A percentile compares a stretch with the other conserved stretches of the same genome.
Conservation (phyloP, 192 early-diverging fungal genomes). For the Coemansia sp. region DNA sequence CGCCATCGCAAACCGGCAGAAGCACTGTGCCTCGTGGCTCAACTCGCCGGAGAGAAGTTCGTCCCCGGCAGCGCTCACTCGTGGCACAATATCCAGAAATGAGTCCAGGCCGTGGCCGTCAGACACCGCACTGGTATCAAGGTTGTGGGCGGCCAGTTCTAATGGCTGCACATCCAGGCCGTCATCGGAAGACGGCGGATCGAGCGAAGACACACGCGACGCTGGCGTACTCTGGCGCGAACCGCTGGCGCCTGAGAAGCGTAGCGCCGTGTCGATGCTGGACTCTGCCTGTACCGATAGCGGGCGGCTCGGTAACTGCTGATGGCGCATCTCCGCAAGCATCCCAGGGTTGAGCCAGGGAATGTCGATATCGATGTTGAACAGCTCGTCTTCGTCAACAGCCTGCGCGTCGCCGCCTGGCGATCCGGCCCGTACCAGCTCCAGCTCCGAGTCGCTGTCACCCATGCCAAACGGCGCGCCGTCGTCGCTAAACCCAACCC, state of each 20-base stretch:
- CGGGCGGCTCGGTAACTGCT: constrained; percentile 1
- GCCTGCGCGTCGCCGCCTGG: neutral
- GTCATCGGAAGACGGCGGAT: constrained; percentile 31
- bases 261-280: constrained; percentile 5
- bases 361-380: constrained; percentile 30
- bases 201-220: constrained; percentile 24
- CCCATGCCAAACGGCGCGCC: neutral
- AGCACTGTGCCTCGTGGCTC: constrained; percentile 26
- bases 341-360: constrained; percentile 41
- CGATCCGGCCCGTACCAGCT: constrained; percentile 25
- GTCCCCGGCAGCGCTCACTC: constrained; percentile 1
- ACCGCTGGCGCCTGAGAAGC: neutral
- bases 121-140: neutral
- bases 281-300: constrained; percentile 20
- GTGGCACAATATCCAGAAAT: constrained; percentile 36
- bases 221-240: constrained; percentile 14
- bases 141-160: constrained; percentile 21
- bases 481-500: neutral
- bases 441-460: constrained; percentile 19
- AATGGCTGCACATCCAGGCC: constrained; percentile 37
- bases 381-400: neutral
- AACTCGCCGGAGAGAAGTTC: constrained; percentile 1
- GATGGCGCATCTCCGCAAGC: neutral
- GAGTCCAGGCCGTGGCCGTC: constrained; percentile 27
- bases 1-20: constrained; percentile 20